Conservation (phyloP, 2,329 filamentous ascomycete species). For the Sclerotinia borealis region DNA sequence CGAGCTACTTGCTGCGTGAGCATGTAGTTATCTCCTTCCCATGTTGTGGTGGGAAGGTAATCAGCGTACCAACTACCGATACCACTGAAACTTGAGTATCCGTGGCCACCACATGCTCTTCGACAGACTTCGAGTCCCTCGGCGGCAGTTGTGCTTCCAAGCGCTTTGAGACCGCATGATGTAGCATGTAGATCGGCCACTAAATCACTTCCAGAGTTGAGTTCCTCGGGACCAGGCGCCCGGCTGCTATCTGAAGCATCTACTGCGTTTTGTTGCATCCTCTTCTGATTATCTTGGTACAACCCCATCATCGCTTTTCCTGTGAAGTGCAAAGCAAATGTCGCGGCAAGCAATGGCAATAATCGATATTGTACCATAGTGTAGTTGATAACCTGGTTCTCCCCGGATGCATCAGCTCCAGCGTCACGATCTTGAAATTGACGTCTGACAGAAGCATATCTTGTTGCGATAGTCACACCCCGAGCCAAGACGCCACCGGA, state of each 20-base stretch:
- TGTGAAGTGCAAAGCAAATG: conserved; percentile 74
- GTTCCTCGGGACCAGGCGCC: conserved; percentile 62
- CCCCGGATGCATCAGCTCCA: conserved; percentile 47
- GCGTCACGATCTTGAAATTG: conserved; percentile 74
- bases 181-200: conserved; percentile 71
- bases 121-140: conserved; percentile 72
- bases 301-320: conserved; percentile 69
- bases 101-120: conserved; percentile 70
- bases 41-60: conserved; percentile 58
- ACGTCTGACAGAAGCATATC: conserved; percentile 67
- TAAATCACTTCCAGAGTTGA: conserved; percentile 57
- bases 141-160: conserved; percentile 64
- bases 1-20: conserved; percentile 72
- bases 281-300: conserved; percentile 66
- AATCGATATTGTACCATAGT: conserved; percentile 74
- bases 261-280: conserved; percentile 46
- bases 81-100: conserved; percentile 69
- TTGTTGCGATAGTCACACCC: conserved; percentile 71
- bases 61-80: conserved; percentile 71
- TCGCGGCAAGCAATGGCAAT: conserved; percentile 64
- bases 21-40: conserved; percentile 74
- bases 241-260: conserved; percentile 39
- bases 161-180: conserved; percentile 69
- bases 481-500: conserved; percentile 65
- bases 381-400: conserved; percentile 74